Percentiles rank a stretch among this genome's conserved stretches.
phyloP scores from a whole-genome alignment of 306 rosid species.

The Malus sylvestris region DNA sequence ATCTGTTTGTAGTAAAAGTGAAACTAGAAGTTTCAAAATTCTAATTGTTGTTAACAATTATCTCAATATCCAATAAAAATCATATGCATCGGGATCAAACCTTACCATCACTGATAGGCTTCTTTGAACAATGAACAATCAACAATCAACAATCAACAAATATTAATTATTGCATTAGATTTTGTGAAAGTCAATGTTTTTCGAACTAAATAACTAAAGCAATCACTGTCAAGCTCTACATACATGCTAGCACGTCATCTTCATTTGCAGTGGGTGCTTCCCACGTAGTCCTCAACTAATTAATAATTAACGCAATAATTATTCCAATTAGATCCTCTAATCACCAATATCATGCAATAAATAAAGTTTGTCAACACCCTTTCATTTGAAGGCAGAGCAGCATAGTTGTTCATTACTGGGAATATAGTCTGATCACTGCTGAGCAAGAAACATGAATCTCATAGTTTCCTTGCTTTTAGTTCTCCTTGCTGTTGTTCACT shows the following conservation, averaged over 20 bases:
- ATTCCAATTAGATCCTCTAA: not conserved
- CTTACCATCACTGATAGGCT: too few species aligned
- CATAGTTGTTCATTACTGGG: not conserved
- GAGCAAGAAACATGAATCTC: slow-evolving; percentile 6
- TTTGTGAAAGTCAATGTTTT: not conserved
- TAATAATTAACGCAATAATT: not conserved
- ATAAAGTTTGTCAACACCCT: not conserved
- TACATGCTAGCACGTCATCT: slow-evolving; percentile 36
- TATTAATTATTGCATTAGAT: not conserved
- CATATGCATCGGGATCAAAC: not conserved
- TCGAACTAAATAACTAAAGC: not conserved
- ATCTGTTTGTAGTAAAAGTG: too few species aligned
- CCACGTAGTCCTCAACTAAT: slow-evolving; percentile 24
- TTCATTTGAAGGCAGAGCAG: slow-evolving; percentile 3
- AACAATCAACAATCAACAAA: not conserved
- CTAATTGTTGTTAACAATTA: too few species aligned
- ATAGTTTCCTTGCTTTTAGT: slow-evolving; percentile 16
- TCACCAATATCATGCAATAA: not conserved
- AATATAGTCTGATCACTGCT: not conserved
- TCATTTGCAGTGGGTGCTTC: slow-evolving; percentile 17
- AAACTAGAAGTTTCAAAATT: too few species aligned
- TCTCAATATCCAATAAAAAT: not conserved
- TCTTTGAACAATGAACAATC: too few species aligned
- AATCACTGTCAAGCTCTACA: slow-evolving; percentile 9
- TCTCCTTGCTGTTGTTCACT: slow-evolving; percentile 28